These are phyloP conservation scores for Ceratocystis alfenasii DNA, from an alignment of 2,329 filamentous ascomycete species.

Conservation along the genomic window DNA sequence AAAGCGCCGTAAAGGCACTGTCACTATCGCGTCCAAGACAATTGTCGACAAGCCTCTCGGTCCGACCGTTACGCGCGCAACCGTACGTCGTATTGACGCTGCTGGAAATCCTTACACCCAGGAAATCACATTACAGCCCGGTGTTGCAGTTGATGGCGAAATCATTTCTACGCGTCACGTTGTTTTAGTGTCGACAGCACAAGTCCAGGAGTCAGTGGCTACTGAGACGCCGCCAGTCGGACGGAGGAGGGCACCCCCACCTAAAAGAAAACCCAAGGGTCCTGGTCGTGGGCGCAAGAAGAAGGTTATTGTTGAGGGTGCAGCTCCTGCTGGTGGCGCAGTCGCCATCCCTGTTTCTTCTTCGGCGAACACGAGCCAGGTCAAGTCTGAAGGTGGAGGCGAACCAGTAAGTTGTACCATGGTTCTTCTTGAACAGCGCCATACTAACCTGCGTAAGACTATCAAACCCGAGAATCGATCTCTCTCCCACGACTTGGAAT, in stretches of 20 bases:
- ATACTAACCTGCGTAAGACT: background rate
- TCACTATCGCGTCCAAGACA: constrained; percentile 45
- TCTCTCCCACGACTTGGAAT: constrained; percentile 40
- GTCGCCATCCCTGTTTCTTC: constrained; percentile 18
- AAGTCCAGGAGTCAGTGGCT: constrained; percentile 44
- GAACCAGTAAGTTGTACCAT: background rate
- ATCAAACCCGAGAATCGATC: constrained; percentile 20
- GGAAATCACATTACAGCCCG: constrained; percentile 69
- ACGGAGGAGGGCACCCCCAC: constrained; percentile 58
- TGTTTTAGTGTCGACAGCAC: constrained; percentile 43
- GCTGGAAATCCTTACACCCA: constrained; percentile 73
- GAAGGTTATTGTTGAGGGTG: constrained; percentile 45
- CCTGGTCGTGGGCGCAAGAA: constrained; percentile 61
- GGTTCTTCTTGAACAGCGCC: background rate
- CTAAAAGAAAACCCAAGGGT: constrained; percentile 67
- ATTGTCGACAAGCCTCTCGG: constrained; percentile 35
- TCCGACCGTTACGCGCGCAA: constrained; percentile 61
- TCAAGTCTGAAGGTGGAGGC: constrained; percentile 14
- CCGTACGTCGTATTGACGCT: constrained; percentile 65
- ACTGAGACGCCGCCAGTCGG: constrained; percentile 30
- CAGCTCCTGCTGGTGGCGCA: constrained; percentile 31
- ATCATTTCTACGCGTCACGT: constrained; percentile 50
- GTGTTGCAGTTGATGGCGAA: constrained; percentile 69
- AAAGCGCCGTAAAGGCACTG: constrained; percentile 48
- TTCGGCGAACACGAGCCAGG: constrained; percentile 25